Conservation (phyloP, 495 filamentous ascomycete species). For the Daldinia vernicosa region DNA sequence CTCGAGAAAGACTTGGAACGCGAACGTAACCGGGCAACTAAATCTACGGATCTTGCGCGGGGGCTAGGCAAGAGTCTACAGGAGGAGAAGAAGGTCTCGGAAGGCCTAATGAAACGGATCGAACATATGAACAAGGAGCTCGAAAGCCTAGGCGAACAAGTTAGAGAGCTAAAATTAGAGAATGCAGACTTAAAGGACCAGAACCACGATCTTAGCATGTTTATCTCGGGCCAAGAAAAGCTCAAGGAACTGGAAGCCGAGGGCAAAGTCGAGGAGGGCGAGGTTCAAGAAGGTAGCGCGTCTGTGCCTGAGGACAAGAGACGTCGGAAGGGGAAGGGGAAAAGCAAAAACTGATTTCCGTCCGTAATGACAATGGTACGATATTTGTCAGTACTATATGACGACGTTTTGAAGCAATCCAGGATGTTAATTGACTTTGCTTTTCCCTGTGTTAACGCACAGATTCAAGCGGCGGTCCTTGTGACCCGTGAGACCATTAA, state of each 20-base stretch:
- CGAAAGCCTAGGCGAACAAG: constrained; percentile 61
- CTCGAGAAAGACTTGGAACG: constrained; percentile 77
- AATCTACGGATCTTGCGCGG: constrained; percentile 77
- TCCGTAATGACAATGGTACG: neutral
- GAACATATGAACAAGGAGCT: constrained; percentile 70
- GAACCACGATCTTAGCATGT: constrained; percentile 91
- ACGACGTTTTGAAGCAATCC: neutral
- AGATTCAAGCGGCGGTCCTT: neutral
- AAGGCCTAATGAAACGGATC: constrained; percentile 79
- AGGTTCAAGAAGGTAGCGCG: constrained; percentile 59
- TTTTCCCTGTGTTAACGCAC: neutral
- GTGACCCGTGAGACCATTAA: neutral
- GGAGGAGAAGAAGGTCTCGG: constrained; percentile 87
- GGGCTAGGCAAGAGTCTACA: constrained; percentile 78
- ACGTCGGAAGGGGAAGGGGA: constrained; percentile 66
- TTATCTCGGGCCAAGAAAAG: constrained; percentile 84
- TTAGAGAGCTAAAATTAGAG: constrained; percentile 63
- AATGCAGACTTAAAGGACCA: constrained; percentile 76
- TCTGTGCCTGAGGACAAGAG: constrained; percentile 61
- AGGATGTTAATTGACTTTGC: neutral
- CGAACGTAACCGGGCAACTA: constrained; percentile 70
- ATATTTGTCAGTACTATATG: neutral
- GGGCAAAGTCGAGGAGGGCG: constrained; percentile 67
- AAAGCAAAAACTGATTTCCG: constrained; percentile 42
- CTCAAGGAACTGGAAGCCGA: constrained; percentile 72